Conservation (phyloP, 2,329 filamentous ascomycete species). For the Neonectria magnoliae region DNA sequence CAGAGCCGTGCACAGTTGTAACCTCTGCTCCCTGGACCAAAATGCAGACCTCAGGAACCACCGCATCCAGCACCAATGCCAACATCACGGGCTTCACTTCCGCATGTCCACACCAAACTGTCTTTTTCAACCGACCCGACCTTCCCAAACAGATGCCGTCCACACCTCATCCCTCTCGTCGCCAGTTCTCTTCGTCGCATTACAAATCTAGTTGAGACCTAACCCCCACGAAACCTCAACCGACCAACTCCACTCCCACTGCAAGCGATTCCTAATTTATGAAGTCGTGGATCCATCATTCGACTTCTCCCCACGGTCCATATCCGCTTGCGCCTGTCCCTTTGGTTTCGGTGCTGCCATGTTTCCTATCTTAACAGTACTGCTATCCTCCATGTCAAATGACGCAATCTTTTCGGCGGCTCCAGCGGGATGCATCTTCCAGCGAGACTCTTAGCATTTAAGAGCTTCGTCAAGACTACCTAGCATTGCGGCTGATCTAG, state of each 20-base stretch:
- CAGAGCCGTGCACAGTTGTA: neutral
- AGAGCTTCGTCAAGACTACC: neutral
- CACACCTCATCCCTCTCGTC: neutral
- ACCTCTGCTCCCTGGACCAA: neutral
- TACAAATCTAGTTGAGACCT: constrained; percentile 20
- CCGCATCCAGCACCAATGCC: neutral
- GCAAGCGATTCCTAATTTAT: constrained; percentile 3
- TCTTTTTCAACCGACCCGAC: neutral
- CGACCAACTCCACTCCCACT: constrained; percentile 14
- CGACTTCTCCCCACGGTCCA: constrained; percentile 9
- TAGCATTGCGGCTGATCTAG: neutral
- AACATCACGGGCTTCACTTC: neutral
- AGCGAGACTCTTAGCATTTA: neutral
- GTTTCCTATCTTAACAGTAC: neutral
- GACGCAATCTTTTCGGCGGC: neutral
- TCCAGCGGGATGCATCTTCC: neutral
- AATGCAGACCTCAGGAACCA: neutral
- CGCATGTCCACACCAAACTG: neutral
- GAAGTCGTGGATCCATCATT: constrained; percentile 14
- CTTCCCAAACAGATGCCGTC: neutral
- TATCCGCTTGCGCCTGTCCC: neutral
- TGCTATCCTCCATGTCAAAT: neutral
- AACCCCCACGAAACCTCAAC: constrained; percentile 22
- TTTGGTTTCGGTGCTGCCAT: neutral
- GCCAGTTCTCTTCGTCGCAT: constrained; percentile 7